Percentiles rank a stretch among this genome's conserved stretches.
These are phyloP conservation scores for Ogataea neopini DNA, from an alignment of 805 yeast genomes.

Conservation along the genomic window DNA sequence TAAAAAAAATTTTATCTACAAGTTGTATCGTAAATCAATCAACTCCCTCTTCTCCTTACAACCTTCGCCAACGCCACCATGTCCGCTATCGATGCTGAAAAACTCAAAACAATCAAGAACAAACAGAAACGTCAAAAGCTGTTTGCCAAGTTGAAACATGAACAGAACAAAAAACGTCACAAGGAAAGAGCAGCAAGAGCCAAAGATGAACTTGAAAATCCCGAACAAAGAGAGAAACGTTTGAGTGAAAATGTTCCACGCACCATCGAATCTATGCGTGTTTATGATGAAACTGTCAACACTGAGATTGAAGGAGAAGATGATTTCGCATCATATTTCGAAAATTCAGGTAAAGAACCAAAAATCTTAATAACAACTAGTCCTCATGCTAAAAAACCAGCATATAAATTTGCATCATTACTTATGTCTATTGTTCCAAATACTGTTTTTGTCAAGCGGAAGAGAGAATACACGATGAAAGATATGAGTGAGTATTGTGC, in stretches of 20 bases:
- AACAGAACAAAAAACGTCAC: constrained; percentile 75
- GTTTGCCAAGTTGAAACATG: constrained; percentile 71
- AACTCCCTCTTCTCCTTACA: too few species aligned
- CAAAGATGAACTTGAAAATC: constrained; percentile 82
- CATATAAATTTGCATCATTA: constrained; percentile 87
- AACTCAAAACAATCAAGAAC: constrained; percentile 57
- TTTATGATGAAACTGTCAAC: constrained; percentile 79
- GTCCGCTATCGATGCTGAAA: constrained; percentile 40
- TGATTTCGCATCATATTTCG: constrained; percentile 61
- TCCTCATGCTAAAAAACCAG: constrained; percentile 79
- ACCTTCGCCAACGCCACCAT: constrained; percentile 8
- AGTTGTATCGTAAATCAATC: not conserved
- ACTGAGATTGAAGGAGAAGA: constrained; percentile 61
- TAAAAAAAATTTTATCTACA: not conserved
- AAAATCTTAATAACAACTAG: constrained; percentile 89
- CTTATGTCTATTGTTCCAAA: constrained; percentile 84
- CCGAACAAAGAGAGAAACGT: constrained; percentile 79
- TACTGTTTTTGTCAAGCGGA: constrained; percentile 83
- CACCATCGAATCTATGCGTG: constrained; percentile 82
- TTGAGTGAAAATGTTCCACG: constrained; percentile 74
- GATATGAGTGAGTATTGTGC: constrained; percentile 84
- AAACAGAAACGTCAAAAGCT: constrained; percentile 79
- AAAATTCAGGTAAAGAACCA: constrained; percentile 57
- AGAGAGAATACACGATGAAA: constrained; percentile 77
- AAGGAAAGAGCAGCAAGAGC: constrained; percentile 77